Conservation (phyloP, 2,329 filamentous ascomycete species). For the Aspergillus sp. region DNA sequence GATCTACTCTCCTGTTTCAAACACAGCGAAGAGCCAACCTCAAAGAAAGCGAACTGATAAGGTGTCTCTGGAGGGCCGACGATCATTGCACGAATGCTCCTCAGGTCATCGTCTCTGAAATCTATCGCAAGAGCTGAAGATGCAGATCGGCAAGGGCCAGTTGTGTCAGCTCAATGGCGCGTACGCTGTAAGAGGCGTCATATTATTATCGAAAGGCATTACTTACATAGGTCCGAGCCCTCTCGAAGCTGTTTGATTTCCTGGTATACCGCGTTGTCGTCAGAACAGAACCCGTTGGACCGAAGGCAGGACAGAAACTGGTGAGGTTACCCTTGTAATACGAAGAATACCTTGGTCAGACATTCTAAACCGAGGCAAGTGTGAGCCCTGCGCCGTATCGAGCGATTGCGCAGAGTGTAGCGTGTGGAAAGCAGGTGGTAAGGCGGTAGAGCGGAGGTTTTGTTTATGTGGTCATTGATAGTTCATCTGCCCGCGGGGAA, state of each 20-base stretch:
- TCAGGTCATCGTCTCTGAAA: conserved; percentile 82
- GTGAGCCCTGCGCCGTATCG: neutral
- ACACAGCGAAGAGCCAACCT: conserved; percentile 52
- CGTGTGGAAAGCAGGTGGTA: neutral
- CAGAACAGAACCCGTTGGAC: conserved; percentile 6
- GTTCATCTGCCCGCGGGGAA: neutral
- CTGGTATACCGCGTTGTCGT: conserved; percentile 41
- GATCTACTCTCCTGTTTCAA: too few species aligned
- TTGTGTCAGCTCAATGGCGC: conserved; percentile 11
- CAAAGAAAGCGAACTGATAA: conserved; percentile 96
- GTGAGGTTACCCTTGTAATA: conserved; percentile 67
- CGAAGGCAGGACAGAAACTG: conserved; percentile 8
- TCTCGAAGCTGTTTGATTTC: conserved; percentile 85
- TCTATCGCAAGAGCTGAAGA: conserved; percentile 77
- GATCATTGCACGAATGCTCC: conserved; percentile 81
- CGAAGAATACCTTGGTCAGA: conserved; percentile 84
- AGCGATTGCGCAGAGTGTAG: neutral
- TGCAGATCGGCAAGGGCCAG: neutral
- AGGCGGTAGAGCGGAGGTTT: neutral
- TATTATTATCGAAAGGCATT: neutral
- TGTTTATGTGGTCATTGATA: neutral
- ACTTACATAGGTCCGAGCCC: conserved; percentile 76
- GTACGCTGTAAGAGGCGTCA: neutral
- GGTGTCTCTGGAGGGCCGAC: conserved; percentile 91
- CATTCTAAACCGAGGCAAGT: conserved; percentile 45